These are phyloP conservation scores for Elaphomyces granulatus DNA, from an alignment of 495 filamentous ascomycete species.

Conservation along the genomic window DNA sequence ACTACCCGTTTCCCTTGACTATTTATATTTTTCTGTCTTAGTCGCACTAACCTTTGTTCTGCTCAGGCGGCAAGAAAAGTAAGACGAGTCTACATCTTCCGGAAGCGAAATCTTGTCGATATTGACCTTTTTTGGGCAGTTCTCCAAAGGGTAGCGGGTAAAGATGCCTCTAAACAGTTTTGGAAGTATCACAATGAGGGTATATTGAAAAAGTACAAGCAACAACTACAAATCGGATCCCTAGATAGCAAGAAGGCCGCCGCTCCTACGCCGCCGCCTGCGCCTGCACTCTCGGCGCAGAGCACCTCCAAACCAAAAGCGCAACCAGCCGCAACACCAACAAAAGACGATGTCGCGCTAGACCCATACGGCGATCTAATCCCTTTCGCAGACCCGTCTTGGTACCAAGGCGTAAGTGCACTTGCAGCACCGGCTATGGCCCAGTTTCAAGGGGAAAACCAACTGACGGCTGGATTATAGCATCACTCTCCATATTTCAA, in stretches of 20 bases:
- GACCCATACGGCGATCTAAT: constrained; percentile 78
- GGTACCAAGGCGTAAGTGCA: constrained; percentile 84
- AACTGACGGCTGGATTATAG: constrained; percentile 28
- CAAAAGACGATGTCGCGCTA: constrained; percentile 48
- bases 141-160: constrained; percentile 81
- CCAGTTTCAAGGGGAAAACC: neutral
- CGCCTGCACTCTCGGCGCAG: constrained; percentile 39
- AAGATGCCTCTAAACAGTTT: constrained; percentile 96
- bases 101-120: constrained; percentile 1
- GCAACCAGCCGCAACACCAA: constrained; percentile 30
- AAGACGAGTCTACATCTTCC: neutral
- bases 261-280: constrained; percentile 35
- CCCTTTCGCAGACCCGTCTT: constrained; percentile 81
- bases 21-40: constrained; percentile 1
- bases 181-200: constrained; percentile 98
- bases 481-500: constrained; percentile 96
- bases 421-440: neutral
- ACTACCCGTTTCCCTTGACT: constrained; percentile 1
- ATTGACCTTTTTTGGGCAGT: constrained; percentile 34
- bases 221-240: constrained; percentile 75
- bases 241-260: constrained; percentile 67
- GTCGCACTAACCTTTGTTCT: constrained; percentile 10
- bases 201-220: constrained; percentile 91
- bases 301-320: constrained; percentile 39
- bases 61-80: constrained; percentile 89